Evolutionary conservation across 805 yeast genomes (phyloP), one percentile per base, ranked within the genome.

Genomic region (Nakazawaea holstii): DNA sequence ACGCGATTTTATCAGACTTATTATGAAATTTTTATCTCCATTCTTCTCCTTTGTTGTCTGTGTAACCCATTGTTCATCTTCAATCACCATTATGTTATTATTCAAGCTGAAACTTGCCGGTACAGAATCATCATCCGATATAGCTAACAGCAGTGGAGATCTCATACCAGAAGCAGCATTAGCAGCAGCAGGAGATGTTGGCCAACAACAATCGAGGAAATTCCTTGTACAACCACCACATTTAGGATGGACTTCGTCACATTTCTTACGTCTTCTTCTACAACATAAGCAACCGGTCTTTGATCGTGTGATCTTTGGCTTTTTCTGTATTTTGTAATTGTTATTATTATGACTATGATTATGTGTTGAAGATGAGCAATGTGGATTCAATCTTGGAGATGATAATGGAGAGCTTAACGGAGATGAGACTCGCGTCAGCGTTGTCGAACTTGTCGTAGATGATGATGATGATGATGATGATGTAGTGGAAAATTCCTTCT

Each of bases 261-360:
- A 51, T 41, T 49, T 51, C 52, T 51, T 51, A n/a, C 45, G 43
- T 20, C 51, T 35, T 17, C 39, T 29, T 14, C 51, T 17, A 32
- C 51, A 48, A 37, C 51, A 48, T 1, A 48, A 28, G 26, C 51
- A 48, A 15, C 51, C 51, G 9, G 41, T 41, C 36, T 44, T 48
- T 29, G 44, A 38, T 44, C 51, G 39, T 45, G 49, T 49, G 39
- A 41, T 40, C 42, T 43, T 49, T 15, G 46, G 30, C 41, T 47
- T 47, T 36, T 47, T 47, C 8, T 39, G 47, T 24, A 48, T 89
- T 96, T 45, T 92, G 98, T 82, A 94, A 92, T 95, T 94, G 13
- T 20, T 39, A 7, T 29, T 7, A n/a, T n/a, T n/a, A n/a, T n/a
- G n/a, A n/a, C n/a, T n/a, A 20, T 20, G 24, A 20, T 5, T 20